Percentiles rank a stretch among this genome's conserved stretches.
These are phyloP conservation scores for Candida railenensis DNA, from an alignment of 805 yeast species.

Conservation along the genomic window DNA sequence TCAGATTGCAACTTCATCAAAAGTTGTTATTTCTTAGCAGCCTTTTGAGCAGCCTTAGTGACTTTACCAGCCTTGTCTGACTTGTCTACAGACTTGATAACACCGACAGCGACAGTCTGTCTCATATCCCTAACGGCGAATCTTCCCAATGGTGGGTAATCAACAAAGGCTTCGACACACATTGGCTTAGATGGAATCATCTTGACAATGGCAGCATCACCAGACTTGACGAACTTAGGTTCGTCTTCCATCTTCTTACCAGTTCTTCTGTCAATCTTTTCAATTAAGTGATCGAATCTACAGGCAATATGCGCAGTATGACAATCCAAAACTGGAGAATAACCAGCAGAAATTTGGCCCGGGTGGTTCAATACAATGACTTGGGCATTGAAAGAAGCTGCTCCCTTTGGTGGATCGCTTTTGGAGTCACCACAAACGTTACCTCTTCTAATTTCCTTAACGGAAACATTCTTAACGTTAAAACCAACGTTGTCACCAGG, in stretches of 20 bases:
- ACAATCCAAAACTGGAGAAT: slow-evolving; percentile 89
- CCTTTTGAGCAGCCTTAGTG: slow-evolving; percentile 49
- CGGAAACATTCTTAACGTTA: slow-evolving; percentile 89
- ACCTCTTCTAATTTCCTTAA: slow-evolving; percentile 88
- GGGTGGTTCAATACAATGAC: slow-evolving; percentile 88
- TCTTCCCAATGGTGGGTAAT: slow-evolving; percentile 47
- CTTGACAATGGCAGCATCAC: slow-evolving; percentile 41
- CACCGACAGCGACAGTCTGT: slow-evolving; percentile 99
- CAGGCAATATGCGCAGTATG: slow-evolving; percentile 94
- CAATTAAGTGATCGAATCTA: slow-evolving; percentile 74
- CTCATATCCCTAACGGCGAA: slow-evolving; percentile 96
- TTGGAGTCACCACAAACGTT: slow-evolving; percentile 90
- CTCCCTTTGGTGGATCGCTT: slow-evolving; percentile 83
- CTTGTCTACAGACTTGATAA: slow-evolving; percentile 70
- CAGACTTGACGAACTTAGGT: slow-evolving; percentile 37
- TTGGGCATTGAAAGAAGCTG: slow-evolving; percentile 78
- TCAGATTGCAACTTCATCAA: not conserved
- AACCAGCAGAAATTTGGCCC: slow-evolving; percentile 88
- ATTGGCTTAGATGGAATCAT: slow-evolving; percentile 44
- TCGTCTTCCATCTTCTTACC: slow-evolving; percentile 34
- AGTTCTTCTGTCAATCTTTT: slow-evolving; percentile 83
- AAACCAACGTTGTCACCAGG: slow-evolving; percentile 93
- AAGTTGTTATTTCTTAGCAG: slow-evolving; percentile 41
- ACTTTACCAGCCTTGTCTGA: slow-evolving; percentile 50
- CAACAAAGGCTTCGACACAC: slow-evolving; percentile 45